Evolutionary conservation across 176 grass and related monocot species (phyloP).

Genomic region (Triticum aestivum): IWGSC_CS_RefSeq_v2.1 NC_057813.1:752465437-752465936

Average conservation of each 20-base stretch:
- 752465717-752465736: slow-evolving; percentile 82
- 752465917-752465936: slow-evolving; percentile 7
- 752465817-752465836: neutral
- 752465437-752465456: neutral
- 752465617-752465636: slow-evolving; percentile 43
- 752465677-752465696: slow-evolving; percentile 68
- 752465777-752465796: neutral
- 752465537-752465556: neutral
- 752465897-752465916: neutral
- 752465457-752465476: neutral
- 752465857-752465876: neutral
- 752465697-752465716: slow-evolving; percentile 61
- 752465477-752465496: slow-evolving; percentile 4
- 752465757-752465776: neutral
- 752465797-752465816: neutral
- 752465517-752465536: neutral
- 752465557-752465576: neutral
- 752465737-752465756: slow-evolving; percentile 69
- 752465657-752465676: slow-evolving; percentile 82
- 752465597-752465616: neutral
- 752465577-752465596: neutral
- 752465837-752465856: neutral
- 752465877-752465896: neutral
- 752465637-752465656: slow-evolving; percentile 96
- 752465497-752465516: slow-evolving; percentile 8